phyloP scores from a whole-genome alignment of 2,329 filamentous ascomycete species.

The Calonectria ilicicola region DNA sequence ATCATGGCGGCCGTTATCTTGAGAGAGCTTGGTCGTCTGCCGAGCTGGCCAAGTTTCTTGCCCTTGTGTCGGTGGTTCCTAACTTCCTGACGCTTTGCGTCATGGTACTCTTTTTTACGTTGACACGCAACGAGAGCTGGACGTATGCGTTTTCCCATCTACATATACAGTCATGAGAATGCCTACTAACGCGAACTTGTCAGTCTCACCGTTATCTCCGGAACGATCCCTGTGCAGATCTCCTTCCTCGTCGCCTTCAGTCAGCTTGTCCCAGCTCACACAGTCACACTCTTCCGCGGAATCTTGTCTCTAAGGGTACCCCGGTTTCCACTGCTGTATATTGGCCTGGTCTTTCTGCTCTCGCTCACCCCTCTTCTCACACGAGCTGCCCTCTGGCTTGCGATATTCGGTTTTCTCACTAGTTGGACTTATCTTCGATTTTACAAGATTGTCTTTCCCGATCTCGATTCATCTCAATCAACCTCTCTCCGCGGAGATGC shows the following conservation, averaged over 20 bases:
- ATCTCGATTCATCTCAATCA: conserved; percentile 72
- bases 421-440: conserved; percentile 98
- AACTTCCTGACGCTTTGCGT: conserved; percentile 81
- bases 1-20: conserved; percentile 93
- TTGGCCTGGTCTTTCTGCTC: conserved; percentile 78
- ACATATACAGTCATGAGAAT: neutral
- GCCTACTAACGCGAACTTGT: conserved; percentile 16
- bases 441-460: conserved; percentile 82
- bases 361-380: conserved; percentile 68
- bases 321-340: conserved; percentile 76
- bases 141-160: conserved; percentile 67
- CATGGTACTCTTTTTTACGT: conserved; percentile 78
- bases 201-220: conserved; percentile 85
- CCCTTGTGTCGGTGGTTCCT: conserved; percentile 81
- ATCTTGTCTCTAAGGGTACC: conserved; percentile 89
- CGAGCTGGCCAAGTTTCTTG: conserved; percentile 91
- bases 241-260: conserved; percentile 97
- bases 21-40: conserved; percentile 95
- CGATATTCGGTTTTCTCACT: conserved; percentile 83
- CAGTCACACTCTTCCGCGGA: conserved; percentile 91
- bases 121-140: conserved; percentile 75
- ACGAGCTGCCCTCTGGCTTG: conserved; percentile 83
- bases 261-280: conserved; percentile 96
- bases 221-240: conserved; percentile 89
- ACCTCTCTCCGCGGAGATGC: conserved; percentile 85